These are phyloP conservation scores for Bombardia bombarda DNA, from an alignment of 495 filamentous ascomycete species.

Conservation along the genomic window DNA sequence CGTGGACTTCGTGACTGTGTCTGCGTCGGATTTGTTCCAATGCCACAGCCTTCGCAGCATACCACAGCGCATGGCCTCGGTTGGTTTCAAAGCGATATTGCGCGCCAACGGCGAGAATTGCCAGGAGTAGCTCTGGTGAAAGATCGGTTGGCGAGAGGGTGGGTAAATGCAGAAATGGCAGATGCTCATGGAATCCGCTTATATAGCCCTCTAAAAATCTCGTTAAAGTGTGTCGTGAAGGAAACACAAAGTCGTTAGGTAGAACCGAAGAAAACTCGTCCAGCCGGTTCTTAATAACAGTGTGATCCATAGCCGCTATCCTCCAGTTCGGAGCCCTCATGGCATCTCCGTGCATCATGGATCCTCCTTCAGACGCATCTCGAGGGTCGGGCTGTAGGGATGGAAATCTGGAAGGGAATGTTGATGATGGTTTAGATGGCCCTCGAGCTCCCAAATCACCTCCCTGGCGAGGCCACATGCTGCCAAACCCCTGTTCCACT, in stretches of 20 bases:
- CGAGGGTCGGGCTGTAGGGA: constrained; percentile 59
- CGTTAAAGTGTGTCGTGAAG: constrained; percentile 56
- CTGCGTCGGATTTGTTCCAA: constrained; percentile 46
- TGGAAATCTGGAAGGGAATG: constrained; percentile 61
- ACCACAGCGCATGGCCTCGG: constrained; percentile 60
- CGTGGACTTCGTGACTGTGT: constrained; percentile 42
- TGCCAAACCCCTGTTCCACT: constrained; percentile 35
- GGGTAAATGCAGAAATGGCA: constrained; percentile 61
- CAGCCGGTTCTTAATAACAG: constrained; percentile 52
- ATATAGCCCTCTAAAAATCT: constrained; percentile 61
- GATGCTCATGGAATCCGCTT: constrained; percentile 59
- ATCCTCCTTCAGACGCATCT: constrained; percentile 42
- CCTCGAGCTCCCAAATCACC: constrained; percentile 31
- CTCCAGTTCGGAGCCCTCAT: constrained; percentile 49
- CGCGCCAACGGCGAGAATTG: constrained; percentile 57
- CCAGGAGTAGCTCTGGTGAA: constrained; percentile 53
- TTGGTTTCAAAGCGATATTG: constrained; percentile 64
- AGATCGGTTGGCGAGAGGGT: constrained; percentile 48
- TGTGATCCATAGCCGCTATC: constrained; percentile 55
- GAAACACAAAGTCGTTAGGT: constrained; percentile 57
- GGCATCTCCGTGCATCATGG: constrained; percentile 34
- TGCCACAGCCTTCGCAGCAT: constrained; percentile 51
- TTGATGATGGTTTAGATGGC: constrained; percentile 47
- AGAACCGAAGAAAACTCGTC: constrained; percentile 59
- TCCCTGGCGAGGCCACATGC: constrained; percentile 34